These are phyloP conservation scores for Agarophyton chilense DNA, from an alignment of 23 red algal genomes.

Conservation along the genomic window DNA sequence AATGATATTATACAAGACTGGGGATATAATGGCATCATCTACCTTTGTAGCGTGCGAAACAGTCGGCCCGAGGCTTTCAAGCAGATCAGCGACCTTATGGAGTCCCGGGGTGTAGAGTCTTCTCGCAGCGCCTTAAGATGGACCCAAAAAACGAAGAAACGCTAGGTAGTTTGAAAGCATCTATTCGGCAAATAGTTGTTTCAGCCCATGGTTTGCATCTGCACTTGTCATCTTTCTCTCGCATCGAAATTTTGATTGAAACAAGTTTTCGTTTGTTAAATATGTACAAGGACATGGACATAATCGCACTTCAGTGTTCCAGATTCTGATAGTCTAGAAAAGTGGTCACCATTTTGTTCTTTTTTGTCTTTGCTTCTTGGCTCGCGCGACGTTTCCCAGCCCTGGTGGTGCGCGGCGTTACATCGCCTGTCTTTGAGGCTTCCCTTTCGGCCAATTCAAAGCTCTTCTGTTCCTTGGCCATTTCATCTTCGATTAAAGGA, in stretches of 20 bases:
- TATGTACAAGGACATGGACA: neutral
- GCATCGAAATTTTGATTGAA: neutral
- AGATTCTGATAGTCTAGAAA: conserved; percentile 25
- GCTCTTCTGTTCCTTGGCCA: conserved; percentile 14
- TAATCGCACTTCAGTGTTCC: neutral
- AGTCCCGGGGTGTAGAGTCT: conserved; percentile 7
- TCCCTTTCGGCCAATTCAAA: conserved; percentile 33
- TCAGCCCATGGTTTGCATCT: neutral
- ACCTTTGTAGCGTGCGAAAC: conserved; percentile 46
- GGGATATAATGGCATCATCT: conserved; percentile 58
- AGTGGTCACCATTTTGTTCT: conserved; percentile 6
- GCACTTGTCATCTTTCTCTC: neutral
- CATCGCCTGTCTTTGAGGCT: neutral
- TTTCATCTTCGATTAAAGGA: conserved; percentile 1
- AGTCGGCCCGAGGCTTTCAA: conserved; percentile 46
- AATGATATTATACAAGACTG: conserved; percentile 27
- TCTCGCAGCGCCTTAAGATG: conserved; percentile 15
- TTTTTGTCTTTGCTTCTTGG: conserved; percentile 24
- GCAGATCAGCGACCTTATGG: conserved; percentile 47
- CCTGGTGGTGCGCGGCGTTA: neutral
- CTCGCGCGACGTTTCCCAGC: conserved; percentile 9
- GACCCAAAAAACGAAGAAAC: conserved; percentile 24
- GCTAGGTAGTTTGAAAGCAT: neutral
- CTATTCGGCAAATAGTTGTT: neutral
- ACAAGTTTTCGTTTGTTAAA: neutral